Evolutionary conservation across 2,329 filamentous ascomycete genomes (phyloP).

Genomic region (Hortaea sp.): DNA sequence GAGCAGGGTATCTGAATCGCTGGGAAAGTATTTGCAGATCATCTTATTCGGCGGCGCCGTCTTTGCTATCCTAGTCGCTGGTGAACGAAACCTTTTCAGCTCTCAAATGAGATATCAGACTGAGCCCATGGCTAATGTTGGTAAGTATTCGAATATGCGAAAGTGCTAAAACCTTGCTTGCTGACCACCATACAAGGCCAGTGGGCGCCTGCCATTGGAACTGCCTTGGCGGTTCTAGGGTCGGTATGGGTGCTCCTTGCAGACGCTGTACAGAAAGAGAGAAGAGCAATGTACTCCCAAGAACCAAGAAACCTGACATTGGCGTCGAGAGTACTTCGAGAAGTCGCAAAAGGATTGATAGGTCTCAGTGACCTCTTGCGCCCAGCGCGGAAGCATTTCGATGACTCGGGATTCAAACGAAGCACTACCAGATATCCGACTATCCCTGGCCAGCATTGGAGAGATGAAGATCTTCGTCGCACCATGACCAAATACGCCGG

Average conservation of each 20-base stretch:
- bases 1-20: not conserved
- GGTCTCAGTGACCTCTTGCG: too few relatives aligned
- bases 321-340: too few relatives aligned
- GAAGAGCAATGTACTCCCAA: too few relatives aligned
- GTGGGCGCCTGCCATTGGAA: constrained; percentile 52
- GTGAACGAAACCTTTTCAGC: constrained; percentile 57
- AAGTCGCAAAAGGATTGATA: too few relatives aligned
- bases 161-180: not conserved
- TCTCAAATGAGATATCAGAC: constrained; percentile 46
- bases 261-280: constrained; percentile 12
- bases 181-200: constrained; percentile 34
- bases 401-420: too few relatives aligned
- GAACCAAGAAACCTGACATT: too few relatives aligned
- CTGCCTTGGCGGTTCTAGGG: constrained; percentile 46
- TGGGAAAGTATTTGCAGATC: constrained; percentile 37
- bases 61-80: constrained; percentile 49
- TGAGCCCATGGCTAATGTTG: constrained; percentile 52
- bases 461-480: too few relatives aligned
- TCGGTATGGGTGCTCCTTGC: constrained; percentile 40
- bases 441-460: too few relatives aligned
- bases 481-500: too few relatives aligned
- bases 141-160: constrained; percentile 28
- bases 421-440: too few relatives aligned
- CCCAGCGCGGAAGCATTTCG: too few relatives aligned
- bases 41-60: constrained; percentile 51